Conservation (phyloP, 78 protist genomes). For the Polysphondylium violaceum region DNA sequence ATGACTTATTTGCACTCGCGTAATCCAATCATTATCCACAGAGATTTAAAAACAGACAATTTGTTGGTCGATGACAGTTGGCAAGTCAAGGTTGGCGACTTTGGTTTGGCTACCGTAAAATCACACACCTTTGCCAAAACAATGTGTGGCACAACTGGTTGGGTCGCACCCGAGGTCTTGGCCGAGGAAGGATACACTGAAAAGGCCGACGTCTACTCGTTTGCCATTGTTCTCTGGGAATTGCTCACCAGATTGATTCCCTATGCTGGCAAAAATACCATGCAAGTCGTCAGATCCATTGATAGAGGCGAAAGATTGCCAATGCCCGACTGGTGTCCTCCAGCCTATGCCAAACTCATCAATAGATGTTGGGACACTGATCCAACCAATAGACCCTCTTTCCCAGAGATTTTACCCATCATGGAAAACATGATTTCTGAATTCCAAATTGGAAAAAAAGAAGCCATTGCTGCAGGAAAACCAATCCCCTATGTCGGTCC, state of each 20-base stretch:
- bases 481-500: slow-evolving; percentile 62
- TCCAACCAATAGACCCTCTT: slow-evolving; percentile 71
- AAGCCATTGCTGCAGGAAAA: slow-evolving; percentile 24
- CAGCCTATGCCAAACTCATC: slow-evolving; percentile 38
- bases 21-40: slow-evolving; percentile 87
- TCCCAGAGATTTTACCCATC: slow-evolving; percentile 65
- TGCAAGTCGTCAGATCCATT: slow-evolving; percentile 70
- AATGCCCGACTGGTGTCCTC: slow-evolving; percentile 75
- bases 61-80: slow-evolving; percentile 73
- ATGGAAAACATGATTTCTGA: slow-evolving; percentile 59
- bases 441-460: slow-evolving; percentile 54
- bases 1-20: slow-evolving; percentile 89
- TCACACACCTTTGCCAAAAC: slow-evolving; percentile 55
- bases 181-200: slow-evolving; percentile 77
- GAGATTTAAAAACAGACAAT: slow-evolving; percentile 89
- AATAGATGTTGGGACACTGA: slow-evolving; percentile 81
- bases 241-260: slow-evolving; percentile 74
- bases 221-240: slow-evolving; percentile 77
- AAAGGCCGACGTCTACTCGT: slow-evolving; percentile 71
- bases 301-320: slow-evolving; percentile 71
- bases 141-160: slow-evolving; percentile 82
- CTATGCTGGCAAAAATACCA: slow-evolving; percentile 74
- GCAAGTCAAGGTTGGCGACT: slow-evolving; percentile 83
- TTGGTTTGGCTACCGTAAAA: slow-evolving; percentile 86
- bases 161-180: slow-evolving; percentile 75